Evolutionary conservation across 139 green algal species (phyloP), one percentile per base, ranked within the genome.

Genomic region (Klebsormidium nitens): DNA sequence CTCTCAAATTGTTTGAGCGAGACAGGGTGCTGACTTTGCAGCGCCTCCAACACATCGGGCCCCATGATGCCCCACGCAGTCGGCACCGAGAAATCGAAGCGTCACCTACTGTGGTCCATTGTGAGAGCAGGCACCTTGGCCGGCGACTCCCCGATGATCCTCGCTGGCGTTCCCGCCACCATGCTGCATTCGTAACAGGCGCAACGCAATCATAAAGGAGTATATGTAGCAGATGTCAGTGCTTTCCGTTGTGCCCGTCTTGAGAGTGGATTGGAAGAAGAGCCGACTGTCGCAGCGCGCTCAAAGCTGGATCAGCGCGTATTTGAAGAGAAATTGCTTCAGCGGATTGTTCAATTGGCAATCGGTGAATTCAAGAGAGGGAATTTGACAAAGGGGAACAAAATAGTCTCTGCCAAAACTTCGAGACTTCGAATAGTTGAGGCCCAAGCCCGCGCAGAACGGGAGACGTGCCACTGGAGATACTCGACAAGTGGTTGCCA

Each of bases 91-190:
- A n/a, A n/a, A n/a, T n/a, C n/a, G n/a, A n/a, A n/a, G n/a, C n/a
- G n/a, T 50, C 11, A 61, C 52, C 26, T 29, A 72, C 59, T 66
- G 31, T 79, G 72, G 17, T 79, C 72, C 72, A 79, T 79, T 23
- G 64, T 49, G 17, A 79, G 47, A n/a, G 72, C 66, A 63, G 72
- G 72, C 56, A 37, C 36, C 23, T 23, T 6, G 3, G 70, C 60
- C 28, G 37, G 31, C 1, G 60, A n/a, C 0, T 38, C 60, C 1
- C 72, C 72, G 14, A 79, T 66, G 14, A 79, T 48, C 32, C 37
- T 77, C n/a, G 72, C 72, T 40, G 72, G 72, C 2, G 48, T 79
- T n/a, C 72, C 72, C 26, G 72, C 72, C 1, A 79, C 71, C 63
- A 79, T 79, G 5, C 71, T 75, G 67, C 52, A 19, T 8, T 5